phyloP scores from a whole-genome alignment of 148 eudicot genomes.

The Rheum nobile region DNA sequence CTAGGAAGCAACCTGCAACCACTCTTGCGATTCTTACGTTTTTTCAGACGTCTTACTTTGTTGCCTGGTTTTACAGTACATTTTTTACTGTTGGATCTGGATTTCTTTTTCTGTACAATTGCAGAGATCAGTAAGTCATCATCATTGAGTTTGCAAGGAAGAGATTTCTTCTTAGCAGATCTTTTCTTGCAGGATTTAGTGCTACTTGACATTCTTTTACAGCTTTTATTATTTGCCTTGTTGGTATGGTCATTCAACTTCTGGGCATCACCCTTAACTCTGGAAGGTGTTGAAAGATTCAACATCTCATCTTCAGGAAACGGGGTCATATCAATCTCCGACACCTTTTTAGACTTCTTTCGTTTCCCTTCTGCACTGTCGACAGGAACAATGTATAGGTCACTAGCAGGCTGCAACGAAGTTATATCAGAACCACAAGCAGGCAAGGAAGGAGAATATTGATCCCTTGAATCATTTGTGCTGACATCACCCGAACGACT shows the following conservation, averaged over 20 bases:
- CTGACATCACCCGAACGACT: conserved; percentile 8
- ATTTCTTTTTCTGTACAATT: conserved; percentile 42
- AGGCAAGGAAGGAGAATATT: conserved; percentile 13
- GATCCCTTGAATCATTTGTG: conserved; percentile 14
- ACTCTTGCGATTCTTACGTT: conserved; percentile 58
- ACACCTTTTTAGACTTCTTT: conserved; percentile 24
- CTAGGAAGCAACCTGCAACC: conserved; percentile 79
- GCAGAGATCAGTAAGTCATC: conserved; percentile 68
- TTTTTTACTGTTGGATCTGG: conserved; percentile 21
- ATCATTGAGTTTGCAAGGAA: conserved; percentile 44
- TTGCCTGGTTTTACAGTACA: conserved; percentile 15
- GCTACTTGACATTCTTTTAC: conserved; percentile 7
- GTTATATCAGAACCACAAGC: conserved; percentile 24
- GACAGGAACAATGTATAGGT: conserved; percentile 36
- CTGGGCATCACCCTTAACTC: conserved; percentile 5
- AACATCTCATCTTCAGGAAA: conserved; percentile 12
- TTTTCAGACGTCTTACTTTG: conserved; percentile 39
- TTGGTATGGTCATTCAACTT: not conserved
- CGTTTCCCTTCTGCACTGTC: conserved; percentile 22
- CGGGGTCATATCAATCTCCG: conserved; percentile 16
- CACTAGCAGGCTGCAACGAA: conserved; percentile 18
- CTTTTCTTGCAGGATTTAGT: conserved; percentile 17
- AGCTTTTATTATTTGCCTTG: conserved; percentile 12
- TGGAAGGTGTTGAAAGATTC: conserved; percentile 3
- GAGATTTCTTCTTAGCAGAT: conserved; percentile 23